phyloP scores from a whole-genome alignment of 345 rosid species.

The Linum tenue region DNA sequence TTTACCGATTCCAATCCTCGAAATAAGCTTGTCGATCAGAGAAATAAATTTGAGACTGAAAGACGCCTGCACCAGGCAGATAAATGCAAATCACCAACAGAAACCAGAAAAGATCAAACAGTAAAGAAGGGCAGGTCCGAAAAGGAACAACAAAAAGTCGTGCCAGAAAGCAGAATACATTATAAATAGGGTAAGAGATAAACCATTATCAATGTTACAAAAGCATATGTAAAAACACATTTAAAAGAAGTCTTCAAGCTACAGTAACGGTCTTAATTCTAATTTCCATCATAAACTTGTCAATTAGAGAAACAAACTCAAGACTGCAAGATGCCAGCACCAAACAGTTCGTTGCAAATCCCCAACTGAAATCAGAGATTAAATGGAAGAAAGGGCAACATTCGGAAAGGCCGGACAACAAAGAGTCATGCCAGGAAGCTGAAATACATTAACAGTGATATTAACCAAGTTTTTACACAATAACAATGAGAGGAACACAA shows the following conservation, averaged over 20 bases:
- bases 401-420: no score
- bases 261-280: no score
- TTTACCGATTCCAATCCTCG: slow-evolving; percentile 49
- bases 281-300: no score
- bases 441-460: neutral
- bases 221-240: neutral
- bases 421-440: neutral
- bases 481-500: neutral
- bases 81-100: slow-evolving; percentile 8
- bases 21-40: slow-evolving; percentile 54
- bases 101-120: neutral
- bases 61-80: slow-evolving; percentile 36
- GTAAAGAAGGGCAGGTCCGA: neutral
- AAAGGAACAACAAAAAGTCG: neutral
- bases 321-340: no score
- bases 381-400: no score
- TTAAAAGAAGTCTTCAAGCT: neutral
- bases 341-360: no score
- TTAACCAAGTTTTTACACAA: neutral
- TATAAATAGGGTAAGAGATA: neutral
- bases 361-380: no score
- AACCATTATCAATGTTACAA: neutral
- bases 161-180: neutral
- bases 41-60: slow-evolving; percentile 51
- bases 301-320: no score